phyloP scores from a whole-genome alignment of 306 rosid genomes.

The Elaeagnus macrophylla region DNA sequence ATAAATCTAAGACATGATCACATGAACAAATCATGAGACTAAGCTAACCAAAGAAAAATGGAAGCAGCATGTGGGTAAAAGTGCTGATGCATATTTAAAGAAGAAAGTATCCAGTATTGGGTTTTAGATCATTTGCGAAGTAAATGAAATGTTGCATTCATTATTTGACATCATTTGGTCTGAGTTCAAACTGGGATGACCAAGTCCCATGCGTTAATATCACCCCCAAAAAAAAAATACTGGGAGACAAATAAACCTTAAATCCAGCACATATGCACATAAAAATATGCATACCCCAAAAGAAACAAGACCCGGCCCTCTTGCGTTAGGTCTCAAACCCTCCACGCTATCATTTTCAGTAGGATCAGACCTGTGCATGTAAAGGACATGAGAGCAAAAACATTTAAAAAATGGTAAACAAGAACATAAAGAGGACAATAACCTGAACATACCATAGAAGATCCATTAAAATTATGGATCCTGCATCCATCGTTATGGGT shows the following conservation, averaged over 20 bases:
- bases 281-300: conserved; percentile 63
- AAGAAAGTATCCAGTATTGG: too few relatives aligned
- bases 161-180: too few relatives aligned
- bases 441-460: conserved; percentile 62
- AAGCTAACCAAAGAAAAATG: too few relatives aligned
- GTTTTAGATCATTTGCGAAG: too few relatives aligned
- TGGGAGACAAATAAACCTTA: background rate
- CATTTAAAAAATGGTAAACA: background rate
- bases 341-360: conserved; percentile 96
- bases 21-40: too few relatives aligned
- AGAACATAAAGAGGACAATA: conserved; percentile 10
- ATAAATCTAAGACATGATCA: too few relatives aligned
- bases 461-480: conserved; percentile 92
- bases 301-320: conserved; percentile 99
- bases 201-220: too few relatives aligned
- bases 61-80: too few relatives aligned
- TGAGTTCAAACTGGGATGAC: too few relatives aligned
- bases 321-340: conserved; percentile 98
- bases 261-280: conserved; percentile 9
- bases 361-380: conserved; percentile 84
- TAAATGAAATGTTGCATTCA: too few relatives aligned
- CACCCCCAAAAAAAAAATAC: too few relatives aligned
- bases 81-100: too few relatives aligned
- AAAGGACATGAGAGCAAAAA: conserved; percentile 14
- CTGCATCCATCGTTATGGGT: conserved; percentile 99